Evolutionary conservation across 257 asterid species (phyloP), one percentile per base, ranked within the genome.

Genomic region (Anisodus acutangulus): DNA sequence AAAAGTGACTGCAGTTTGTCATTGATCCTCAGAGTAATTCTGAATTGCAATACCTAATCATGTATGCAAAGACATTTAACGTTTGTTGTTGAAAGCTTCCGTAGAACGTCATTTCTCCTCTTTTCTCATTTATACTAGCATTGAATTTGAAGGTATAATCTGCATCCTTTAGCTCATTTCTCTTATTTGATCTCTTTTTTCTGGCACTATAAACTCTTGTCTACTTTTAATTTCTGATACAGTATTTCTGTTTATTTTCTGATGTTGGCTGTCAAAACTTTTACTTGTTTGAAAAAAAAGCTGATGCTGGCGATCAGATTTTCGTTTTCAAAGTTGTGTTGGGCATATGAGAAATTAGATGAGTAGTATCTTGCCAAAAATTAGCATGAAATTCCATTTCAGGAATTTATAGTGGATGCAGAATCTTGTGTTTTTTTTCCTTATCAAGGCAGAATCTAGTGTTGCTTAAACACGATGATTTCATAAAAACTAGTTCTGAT

Each of bases 1-100:
- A 89, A 90, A 54, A 66, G 81, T 49, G 82, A 85, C 43, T 22
- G 85, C 79, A 83, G 80, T 72, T 76, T 66, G 78, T 83, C 80
- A 62, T 83, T 74, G 81, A 74, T 49, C 62, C 62, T 43, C 43
- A 22, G 22, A 26, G 81, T 55, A 66, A 68, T 63, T 76, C 62
- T 57, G 9, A 43, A 81, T 78, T 81, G 74, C 62, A 37, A 85
- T 84, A 9, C 60, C 76, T 70, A 64, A 45, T 82, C 82, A 37
- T 86, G 67, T 69, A 22, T 49, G 81, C 11, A 74, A 49, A 22
- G 4, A 0, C 80, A 49, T 74, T 74, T 74, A 31, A 31, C 35
- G 1, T 49, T 26, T 49, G 6, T 57, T 6, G 22, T 74, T 74
- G 41, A 74, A 74, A 26, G 62, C 22, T 22, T 6, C 62, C 45